Evolutionary conservation across 192 early-diverging fungal species (phyloP).

Genomic region (Coemansia sp.): DNA sequence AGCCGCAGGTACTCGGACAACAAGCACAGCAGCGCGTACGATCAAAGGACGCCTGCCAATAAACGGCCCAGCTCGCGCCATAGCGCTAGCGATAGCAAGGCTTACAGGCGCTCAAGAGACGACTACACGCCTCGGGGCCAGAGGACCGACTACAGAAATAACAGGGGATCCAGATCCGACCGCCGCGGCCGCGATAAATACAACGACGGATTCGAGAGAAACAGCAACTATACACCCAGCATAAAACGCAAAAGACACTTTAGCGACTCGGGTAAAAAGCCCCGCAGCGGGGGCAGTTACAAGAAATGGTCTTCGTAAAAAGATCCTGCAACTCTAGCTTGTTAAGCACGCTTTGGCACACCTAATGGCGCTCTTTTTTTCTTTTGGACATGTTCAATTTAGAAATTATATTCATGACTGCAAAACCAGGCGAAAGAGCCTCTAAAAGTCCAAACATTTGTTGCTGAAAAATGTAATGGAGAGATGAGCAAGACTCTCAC

Average conservation of each 20-base stretch:
- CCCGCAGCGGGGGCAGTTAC: not conserved
- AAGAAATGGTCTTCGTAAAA: not conserved
- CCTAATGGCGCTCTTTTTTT: too few species aligned
- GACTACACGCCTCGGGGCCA: slow-evolving; percentile 61
- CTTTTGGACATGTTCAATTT: too few species aligned
- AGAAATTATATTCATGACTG: too few species aligned
- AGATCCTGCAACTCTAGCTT: too few species aligned
- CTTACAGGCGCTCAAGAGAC: slow-evolving; percentile 67
- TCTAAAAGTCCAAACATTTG: too few species aligned
- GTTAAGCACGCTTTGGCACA: too few species aligned
- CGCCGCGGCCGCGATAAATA: not conserved
- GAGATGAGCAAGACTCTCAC: slow-evolving; percentile 25
- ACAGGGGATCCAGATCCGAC: slow-evolving; percentile 57
- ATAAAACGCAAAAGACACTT: not conserved
- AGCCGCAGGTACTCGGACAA: not conserved
- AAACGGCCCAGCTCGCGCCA: slow-evolving; percentile 2
- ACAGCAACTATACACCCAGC: slow-evolving; percentile 3
- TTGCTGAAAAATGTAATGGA: not conserved
- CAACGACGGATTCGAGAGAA: not conserved
- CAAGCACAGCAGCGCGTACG: not conserved
- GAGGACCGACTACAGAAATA: slow-evolving; percentile 21
- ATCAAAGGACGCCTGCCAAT: not conserved
- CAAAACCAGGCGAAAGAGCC: too few species aligned
- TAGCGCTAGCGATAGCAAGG: slow-evolving; percentile 53
- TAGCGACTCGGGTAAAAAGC: slow-evolving; percentile 1